These are phyloP conservation scores for Termitomyces eurrhizus DNA, from an alignment of 768 basidiomycete genomes.

Conservation along the genomic window DNA sequence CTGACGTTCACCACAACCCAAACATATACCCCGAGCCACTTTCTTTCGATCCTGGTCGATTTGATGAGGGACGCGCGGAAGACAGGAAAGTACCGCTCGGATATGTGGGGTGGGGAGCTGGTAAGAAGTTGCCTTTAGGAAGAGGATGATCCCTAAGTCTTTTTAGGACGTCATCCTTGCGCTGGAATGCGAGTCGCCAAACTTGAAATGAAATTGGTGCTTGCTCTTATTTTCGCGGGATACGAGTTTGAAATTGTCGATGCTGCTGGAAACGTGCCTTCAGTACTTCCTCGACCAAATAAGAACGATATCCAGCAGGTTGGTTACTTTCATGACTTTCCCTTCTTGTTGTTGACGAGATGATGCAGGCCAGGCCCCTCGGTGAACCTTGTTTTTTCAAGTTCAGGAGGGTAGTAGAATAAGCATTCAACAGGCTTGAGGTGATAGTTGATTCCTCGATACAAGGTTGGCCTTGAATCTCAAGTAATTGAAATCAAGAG, in stretches of 20 bases:
- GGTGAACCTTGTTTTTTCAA: conserved; percentile 26
- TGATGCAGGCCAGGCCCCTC: conserved; percentile 20
- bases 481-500: background rate
- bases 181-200: conserved; percentile 36
- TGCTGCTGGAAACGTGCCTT: conserved; percentile 21
- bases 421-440: background rate
- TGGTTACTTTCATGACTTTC: background rate
- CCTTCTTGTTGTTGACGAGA: too few species aligned
- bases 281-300: conserved; percentile 24
- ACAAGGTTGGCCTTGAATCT: background rate
- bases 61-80: conserved; percentile 27
- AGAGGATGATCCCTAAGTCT: background rate
- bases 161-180: conserved; percentile 34
- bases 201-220: conserved; percentile 33
- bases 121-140: conserved; percentile 15
- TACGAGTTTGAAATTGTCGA: conserved; percentile 35
- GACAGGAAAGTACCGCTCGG: conserved; percentile 29
- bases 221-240: conserved; percentile 28
- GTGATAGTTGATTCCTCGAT: background rate
- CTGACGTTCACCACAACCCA: conserved; percentile 32
- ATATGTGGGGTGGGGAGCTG: conserved; percentile 38
- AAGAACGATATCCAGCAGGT: conserved; percentile 31
- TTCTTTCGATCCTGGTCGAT: conserved; percentile 33
- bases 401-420: conserved; percentile 11
- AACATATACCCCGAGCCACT: conserved; percentile 31